Evolutionary conservation across 768 basidiomycete species (phyloP).

Genomic region (Boletus fagicola): DNA sequence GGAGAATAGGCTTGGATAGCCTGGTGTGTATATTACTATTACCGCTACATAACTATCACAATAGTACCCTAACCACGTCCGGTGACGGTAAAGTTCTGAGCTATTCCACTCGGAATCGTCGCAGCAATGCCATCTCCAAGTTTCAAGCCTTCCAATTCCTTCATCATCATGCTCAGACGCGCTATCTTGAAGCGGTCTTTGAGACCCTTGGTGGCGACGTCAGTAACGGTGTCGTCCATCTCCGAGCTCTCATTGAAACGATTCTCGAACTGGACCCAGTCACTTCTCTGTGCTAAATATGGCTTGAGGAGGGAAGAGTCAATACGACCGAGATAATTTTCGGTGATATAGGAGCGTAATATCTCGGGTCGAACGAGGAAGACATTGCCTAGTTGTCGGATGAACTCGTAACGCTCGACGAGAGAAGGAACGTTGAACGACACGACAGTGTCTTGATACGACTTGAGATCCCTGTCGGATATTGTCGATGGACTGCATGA

Average conservation of each 20-base stretch:
- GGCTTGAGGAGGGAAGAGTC: conserved; percentile 84
- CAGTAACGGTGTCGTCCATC: conserved; percentile 40
- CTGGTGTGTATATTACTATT: conserved; percentile 3
- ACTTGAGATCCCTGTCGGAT: conserved; percentile 79
- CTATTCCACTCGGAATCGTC: conserved; percentile 56
- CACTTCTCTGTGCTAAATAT: conserved; percentile 85
- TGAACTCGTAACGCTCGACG: conserved; percentile 95
- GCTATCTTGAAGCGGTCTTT: conserved; percentile 63
- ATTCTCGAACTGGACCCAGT: conserved; percentile 86
- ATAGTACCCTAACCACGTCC: conserved; percentile 42
- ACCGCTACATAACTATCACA: background rate
- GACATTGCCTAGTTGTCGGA: conserved; percentile 93
- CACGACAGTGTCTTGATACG: conserved; percentile 87
- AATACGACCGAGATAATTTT: conserved; percentile 89
- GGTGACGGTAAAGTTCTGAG: conserved; percentile 50
- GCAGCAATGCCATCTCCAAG: conserved; percentile 55
- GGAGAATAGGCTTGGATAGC: conserved; percentile 54
- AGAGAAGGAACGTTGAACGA: conserved; percentile 83
- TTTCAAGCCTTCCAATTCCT: conserved; percentile 73
- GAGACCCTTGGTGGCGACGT: conserved; percentile 43
- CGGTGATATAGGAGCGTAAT: conserved; percentile 91
- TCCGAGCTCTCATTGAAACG: conserved; percentile 65
- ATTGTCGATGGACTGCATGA: background rate
- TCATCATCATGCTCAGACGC: conserved; percentile 81
- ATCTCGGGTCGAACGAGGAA: conserved; percentile 97